These are phyloP conservation scores for Entomortierella chlamydospora DNA, from an alignment of 192 early-diverging fungal species.

Conservation along the genomic window DNA sequence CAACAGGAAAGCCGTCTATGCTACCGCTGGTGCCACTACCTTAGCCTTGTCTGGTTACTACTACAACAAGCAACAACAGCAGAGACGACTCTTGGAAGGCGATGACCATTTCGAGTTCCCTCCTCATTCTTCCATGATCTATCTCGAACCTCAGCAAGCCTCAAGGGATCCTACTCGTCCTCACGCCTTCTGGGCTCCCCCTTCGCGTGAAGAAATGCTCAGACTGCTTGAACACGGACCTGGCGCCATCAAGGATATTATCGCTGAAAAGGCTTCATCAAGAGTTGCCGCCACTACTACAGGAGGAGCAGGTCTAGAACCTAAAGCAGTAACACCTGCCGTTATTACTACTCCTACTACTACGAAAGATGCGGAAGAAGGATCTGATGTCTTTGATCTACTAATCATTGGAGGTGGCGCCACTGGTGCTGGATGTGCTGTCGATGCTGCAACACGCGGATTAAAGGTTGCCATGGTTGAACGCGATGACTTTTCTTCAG, in stretches of 20 bases:
- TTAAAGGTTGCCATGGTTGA: slow-evolving; percentile 95
- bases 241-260: slow-evolving; percentile 56
- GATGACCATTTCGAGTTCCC: slow-evolving; percentile 34
- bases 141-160: slow-evolving; percentile 36
- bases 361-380: slow-evolving; percentile 12
- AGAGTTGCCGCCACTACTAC: neutral
- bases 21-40: slow-evolving; percentile 37
- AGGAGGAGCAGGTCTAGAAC: no score
- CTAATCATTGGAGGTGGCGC: slow-evolving; percentile 95
- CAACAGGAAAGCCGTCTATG: slow-evolving; percentile 28
- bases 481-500: slow-evolving; percentile 93
- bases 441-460: slow-evolving; percentile 95
- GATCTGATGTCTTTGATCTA: slow-evolving; percentile 77
- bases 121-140: slow-evolving; percentile 48
- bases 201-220: slow-evolving; percentile 78
- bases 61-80: slow-evolving; percentile 25
- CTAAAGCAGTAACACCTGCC: no score
- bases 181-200: slow-evolving; percentile 81
- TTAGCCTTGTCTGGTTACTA: slow-evolving; percentile 36
- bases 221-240: slow-evolving; percentile 66
- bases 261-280: slow-evolving; percentile 40
- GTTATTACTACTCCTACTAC: neutral
- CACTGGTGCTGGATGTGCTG: slow-evolving; percentile 90
- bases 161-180: slow-evolving; percentile 55
- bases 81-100: neutral